phyloP scores from a whole-genome alignment of 805 yeast species.

The Nakazawaea wyomingensis region DNA sequence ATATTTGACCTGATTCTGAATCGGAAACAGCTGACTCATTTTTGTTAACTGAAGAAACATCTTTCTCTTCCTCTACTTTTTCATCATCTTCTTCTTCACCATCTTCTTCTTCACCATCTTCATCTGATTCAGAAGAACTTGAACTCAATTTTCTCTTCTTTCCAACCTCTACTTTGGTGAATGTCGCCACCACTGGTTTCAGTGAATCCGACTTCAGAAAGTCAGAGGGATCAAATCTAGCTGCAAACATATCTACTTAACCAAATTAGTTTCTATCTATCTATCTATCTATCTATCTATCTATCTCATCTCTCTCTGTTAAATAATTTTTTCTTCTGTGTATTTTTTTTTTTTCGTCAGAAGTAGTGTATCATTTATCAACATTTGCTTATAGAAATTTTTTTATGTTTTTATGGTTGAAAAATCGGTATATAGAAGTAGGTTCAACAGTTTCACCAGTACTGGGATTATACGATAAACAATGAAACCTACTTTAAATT shows the following conservation, averaged over 20 bases:
- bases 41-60: too few relatives aligned
- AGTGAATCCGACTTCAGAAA: conserved; percentile 8
- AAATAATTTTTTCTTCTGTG: conserved; percentile 11
- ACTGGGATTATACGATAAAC: conserved; percentile 1
- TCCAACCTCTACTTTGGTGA: conserved; percentile 13
- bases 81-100: conserved; percentile 26
- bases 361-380: conserved; percentile 1
- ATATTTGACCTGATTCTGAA: too few relatives aligned
- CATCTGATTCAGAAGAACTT: conserved; percentile 24
- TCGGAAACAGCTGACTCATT: too few relatives aligned
- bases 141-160: conserved; percentile 14
- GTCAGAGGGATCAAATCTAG: conserved; percentile 14
- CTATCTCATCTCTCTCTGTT: conserved; percentile 9
- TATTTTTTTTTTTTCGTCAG: neutral
- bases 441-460: too few relatives aligned
- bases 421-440: too few relatives aligned
- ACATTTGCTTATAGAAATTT: too few relatives aligned
- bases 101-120: conserved; percentile 17
- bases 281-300: conserved; percentile 12
- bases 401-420: too few relatives aligned
- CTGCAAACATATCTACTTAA: conserved; percentile 12
- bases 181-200: conserved; percentile 15
- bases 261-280: neutral
- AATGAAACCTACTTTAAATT: conserved; percentile 35
- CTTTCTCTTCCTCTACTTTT: neutral